Percentiles rank a stretch among this genome's conserved stretches.
Evolutionary conservation across 257 asterid genomes (phyloP).

Genomic region (Solanum bulbocastanum): DNA sequence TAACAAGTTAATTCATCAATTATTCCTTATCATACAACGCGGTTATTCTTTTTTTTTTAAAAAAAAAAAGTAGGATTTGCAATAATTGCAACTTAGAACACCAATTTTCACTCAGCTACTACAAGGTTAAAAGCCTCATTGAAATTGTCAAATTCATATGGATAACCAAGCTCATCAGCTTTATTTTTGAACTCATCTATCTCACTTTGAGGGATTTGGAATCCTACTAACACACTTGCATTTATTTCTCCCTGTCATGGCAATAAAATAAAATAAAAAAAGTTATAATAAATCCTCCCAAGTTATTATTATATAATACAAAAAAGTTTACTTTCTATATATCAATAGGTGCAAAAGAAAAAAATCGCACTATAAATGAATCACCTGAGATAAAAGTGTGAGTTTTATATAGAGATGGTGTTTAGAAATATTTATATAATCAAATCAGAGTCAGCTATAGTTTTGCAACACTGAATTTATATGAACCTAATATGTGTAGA

Average conservation of each 20-base stretch:
- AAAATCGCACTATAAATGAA: no score
- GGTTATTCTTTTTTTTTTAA: not conserved
- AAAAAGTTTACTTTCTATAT: not conserved
- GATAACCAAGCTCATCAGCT: constrained; percentile 58
- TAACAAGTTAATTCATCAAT: not conserved
- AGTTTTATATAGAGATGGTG: no score
- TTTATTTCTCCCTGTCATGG: constrained; percentile 61
- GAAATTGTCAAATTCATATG: constrained; percentile 47
- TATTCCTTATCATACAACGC: not conserved
- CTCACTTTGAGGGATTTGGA: constrained; percentile 57
- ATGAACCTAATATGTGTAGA: no score
- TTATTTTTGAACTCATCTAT: constrained; percentile 47
- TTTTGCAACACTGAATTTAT: no score
- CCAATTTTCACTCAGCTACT: constrained; percentile 13
- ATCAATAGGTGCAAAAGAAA: no score
- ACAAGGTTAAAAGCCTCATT: constrained; percentile 56
- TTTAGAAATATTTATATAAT: no score
- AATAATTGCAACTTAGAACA: not conserved
- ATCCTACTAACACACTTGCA: constrained; percentile 81
- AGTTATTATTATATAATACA: not conserved
- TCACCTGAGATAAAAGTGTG: no score
- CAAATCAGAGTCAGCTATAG: no score
- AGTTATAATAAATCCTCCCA: not conserved
- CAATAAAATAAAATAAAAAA: not conserved
- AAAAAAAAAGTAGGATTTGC: not conserved